Evolutionary conservation across 2,329 filamentous ascomycete genomes (phyloP), one percentile per base, ranked within the genome.

Genomic region (Trichoderma oligosporum): DNA sequence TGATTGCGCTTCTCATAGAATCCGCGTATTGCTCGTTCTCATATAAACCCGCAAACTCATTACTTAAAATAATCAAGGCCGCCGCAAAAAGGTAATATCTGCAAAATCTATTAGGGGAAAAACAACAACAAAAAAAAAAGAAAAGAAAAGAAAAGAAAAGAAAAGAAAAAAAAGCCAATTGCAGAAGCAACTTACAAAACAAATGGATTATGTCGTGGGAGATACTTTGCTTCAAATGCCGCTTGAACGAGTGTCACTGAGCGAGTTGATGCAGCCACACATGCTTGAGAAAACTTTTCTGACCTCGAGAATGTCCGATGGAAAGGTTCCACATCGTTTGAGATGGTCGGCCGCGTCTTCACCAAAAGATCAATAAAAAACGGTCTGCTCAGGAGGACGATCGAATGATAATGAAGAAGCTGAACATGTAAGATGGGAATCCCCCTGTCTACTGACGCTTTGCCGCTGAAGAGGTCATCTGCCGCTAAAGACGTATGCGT

Each of bases 341-440:
- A 39, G 6, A 45, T 52, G 9, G 46, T 46, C n/a, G 60, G 49
- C 14, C 70, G 67, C 2, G 68, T 65, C 64, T 72, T 70, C 56
- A 74, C 82, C 38, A 85, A 73, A 11, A 84, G 74, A 57, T 79
- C 81, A 12, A 86, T 70, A 58, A 87, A 84, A 66, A 87, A 87
- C 0, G 85, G 84, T 25, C 85, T 75, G 1, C 82, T 85, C 1
- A 88, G 75, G 0, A 88, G 73, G 24, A 87, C 78, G 39, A 86
- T 78, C 0, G 82, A 82, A 65, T 87, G 83, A 56, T 78, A 81
- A 57, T 86, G 82, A 33, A 86, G 72, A 22, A 87, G 71, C 59
- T 85, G 84, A 57, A 80, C 73, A 61, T 87, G 84, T 5, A 87
- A 69, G n/a, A 84, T 78, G 4, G 82, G 79, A 31, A 86, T 78